Evolutionary conservation across 179 eudicot genomes (phyloP).

Genomic region (Gypsophila paniculata): DNA sequence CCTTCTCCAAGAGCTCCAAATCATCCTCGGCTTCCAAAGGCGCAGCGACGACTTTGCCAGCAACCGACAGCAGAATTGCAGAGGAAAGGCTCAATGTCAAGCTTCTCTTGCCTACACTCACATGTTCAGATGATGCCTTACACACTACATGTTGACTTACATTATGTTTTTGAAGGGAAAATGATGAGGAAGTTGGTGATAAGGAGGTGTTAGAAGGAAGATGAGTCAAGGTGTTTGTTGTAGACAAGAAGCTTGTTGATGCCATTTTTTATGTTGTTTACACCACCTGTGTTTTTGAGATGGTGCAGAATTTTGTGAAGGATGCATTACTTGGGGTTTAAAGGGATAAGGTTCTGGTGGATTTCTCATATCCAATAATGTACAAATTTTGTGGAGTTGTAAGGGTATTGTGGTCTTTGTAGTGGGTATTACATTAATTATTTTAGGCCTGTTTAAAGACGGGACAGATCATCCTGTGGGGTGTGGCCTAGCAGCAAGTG

Average conservation of each 20-base stretch:
- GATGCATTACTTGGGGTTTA: slow-evolving; percentile 21
- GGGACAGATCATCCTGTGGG: neutral
- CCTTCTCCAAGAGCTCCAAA: slow-evolving; percentile 80
- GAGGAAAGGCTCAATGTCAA: slow-evolving; percentile 50
- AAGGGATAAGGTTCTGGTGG: slow-evolving; percentile 44
- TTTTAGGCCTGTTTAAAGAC: neutral
- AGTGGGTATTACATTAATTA: too few species aligned
- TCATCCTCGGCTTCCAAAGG: slow-evolving; percentile 92
- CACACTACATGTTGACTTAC: slow-evolving; percentile 30
- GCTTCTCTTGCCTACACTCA: slow-evolving; percentile 45
- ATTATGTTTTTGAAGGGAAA: slow-evolving; percentile 26
- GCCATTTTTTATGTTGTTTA: slow-evolving; percentile 39
- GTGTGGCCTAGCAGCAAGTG: too few species aligned
- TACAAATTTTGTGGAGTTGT: neutral
- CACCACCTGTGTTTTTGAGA: slow-evolving; percentile 8
- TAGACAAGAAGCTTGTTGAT: slow-evolving; percentile 43
- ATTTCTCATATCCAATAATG: slow-evolving; percentile 26
- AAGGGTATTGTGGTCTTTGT: slow-evolving; percentile 16
- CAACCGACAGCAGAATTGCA: slow-evolving; percentile 37
- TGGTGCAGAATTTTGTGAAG: slow-evolving; percentile 23
- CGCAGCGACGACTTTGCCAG: slow-evolving; percentile 54
- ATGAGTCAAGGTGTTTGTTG: slow-evolving; percentile 39
- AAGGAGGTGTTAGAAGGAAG: slow-evolving; percentile 20
- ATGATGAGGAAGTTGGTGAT: slow-evolving; percentile 3
- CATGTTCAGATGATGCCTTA: slow-evolving; percentile 26